A percentile compares a stretch with the other conserved stretches of the same genome.
Evolutionary conservation across 1,284 basidiomycete species (phyloP).

Genomic region (Boletellus sp.): DNA sequence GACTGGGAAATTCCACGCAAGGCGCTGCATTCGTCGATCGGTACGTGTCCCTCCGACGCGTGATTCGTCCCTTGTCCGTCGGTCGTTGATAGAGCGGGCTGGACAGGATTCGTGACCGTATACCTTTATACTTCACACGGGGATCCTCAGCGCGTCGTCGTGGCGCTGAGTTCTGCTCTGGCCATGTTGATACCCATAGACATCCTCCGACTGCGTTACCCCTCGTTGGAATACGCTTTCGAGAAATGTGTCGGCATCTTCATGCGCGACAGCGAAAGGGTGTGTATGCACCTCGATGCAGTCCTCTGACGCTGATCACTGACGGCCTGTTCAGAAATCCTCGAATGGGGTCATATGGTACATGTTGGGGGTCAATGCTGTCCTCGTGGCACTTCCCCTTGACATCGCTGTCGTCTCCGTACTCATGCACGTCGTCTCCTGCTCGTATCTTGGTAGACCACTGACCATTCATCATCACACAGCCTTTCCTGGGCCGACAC

Average conservation of each 20-base stretch:
- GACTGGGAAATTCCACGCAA: constrained; percentile 92
- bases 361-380: constrained; percentile 85
- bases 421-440: constrained; percentile 65
- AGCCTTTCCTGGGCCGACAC: constrained; percentile 98
- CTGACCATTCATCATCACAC: constrained; percentile 3
- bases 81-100: constrained; percentile 1
- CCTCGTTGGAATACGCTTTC: constrained; percentile 71
- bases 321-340: constrained; percentile 42
- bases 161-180: constrained; percentile 65
- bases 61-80: constrained; percentile 3
- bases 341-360: constrained; percentile 96
- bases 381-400: constrained; percentile 76
- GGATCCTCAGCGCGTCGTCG: constrained; percentile 56
- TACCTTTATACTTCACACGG: constrained; percentile 67
- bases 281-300: constrained; percentile 27
- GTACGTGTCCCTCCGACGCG: constrained; percentile 42
- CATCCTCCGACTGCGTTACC: constrained; percentile 70
- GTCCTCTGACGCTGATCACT: not conserved
- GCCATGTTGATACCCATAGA: constrained; percentile 75
- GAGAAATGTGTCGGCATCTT: constrained; percentile 81
- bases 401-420: constrained; percentile 88
- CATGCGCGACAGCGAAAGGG: constrained; percentile 92
- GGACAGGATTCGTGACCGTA: constrained; percentile 78
- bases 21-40: constrained; percentile 86
- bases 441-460: not conserved